phyloP scores from a whole-genome alignment of 768 basidiomycete species.

The Phanerochaete carnosa region DNA sequence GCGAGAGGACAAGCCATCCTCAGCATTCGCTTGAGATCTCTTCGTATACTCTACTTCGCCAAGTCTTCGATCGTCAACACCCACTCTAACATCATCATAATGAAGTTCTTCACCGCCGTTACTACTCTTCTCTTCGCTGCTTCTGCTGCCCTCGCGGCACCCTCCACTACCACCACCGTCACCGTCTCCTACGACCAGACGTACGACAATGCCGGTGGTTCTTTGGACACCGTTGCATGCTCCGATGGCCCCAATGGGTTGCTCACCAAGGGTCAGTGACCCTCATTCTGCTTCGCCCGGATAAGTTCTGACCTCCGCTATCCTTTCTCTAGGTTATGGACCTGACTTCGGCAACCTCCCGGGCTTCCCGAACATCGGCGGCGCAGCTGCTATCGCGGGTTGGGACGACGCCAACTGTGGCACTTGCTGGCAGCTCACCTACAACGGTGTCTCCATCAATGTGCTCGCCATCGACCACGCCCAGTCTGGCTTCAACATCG shows the following conservation, averaged over 20 bases:
- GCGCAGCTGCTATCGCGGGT: conserved; percentile 44
- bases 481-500: conserved; percentile 35
- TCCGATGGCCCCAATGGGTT: too few species aligned
- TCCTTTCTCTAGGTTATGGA: too few species aligned
- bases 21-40: background rate
- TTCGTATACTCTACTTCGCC: background rate
- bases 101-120: conserved; percentile 23
- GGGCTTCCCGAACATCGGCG: conserved; percentile 59
- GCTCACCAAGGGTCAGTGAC: too few species aligned
- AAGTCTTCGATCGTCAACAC: background rate
- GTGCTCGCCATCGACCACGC: conserved; percentile 53
- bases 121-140: conserved; percentile 21
- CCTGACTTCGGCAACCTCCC: conserved; percentile 52
- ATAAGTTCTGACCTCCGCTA: too few species aligned
- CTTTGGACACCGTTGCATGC: conserved; percentile 45
- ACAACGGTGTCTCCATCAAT: conserved; percentile 41
- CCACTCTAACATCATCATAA: conserved; percentile 2
- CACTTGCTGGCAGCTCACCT: conserved; percentile 58
- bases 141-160: conserved; percentile 20
- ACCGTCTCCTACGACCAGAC: conserved; percentile 40
- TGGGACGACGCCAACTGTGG: conserved; percentile 55
- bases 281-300: too few species aligned
- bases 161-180: conserved; percentile 9
- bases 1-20: background rate
- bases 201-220: conserved; percentile 43